Evolutionary conservation across 1,139 yeast genomes (phyloP), one percentile per base, ranked within the genome.

Genomic region (Hansenula sp.): DNA sequence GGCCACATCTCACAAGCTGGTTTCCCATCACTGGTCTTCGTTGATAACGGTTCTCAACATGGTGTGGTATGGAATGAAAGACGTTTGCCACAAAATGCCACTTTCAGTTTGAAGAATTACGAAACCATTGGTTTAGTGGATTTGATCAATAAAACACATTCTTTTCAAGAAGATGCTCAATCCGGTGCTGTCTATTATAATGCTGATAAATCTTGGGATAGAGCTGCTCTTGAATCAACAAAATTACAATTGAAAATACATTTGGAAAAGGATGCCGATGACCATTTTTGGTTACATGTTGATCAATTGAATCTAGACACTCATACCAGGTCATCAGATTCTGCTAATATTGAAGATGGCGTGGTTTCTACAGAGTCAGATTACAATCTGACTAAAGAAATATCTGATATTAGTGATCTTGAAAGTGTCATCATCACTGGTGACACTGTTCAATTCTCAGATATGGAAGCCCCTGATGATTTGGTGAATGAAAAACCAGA

Each of bases 51-150:
- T 3, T 45, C 50, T 4, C 47, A 45, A 11, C 48, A 48, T 27
- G 50, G 51, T n/a, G 43, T 46, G 17, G 45, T 48, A 11, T 41
- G 40, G 32, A 24, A 39, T 11, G 38, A 38, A 4, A 21, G 30
- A 7, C 19, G 43, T 19, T 8, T 48, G 17, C 27, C 35, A 13
- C 17, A 31, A 2, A 40, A 33, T 15, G 34, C 33, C 3, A 27
- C 12, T 4, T 33, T 33, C 18, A 17, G 36, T 8, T 17, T 48
- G 5, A 28, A 30, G 8, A 35, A 43, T 15, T 40, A 42, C 10
- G 41, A 40, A 15, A 21, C 10, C 10, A 16, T 47, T 36, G 51
- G 51, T 1, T 34, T 48, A 12, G 47, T 48, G 5, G 25, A 18
- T 32, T 16, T 35, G 13, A 13, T 28, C n/a, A 16, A 36, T 16